Conservation (phyloP, 2,329 filamentous ascomycete species). For the Fonsecaea monophora region DNA sequence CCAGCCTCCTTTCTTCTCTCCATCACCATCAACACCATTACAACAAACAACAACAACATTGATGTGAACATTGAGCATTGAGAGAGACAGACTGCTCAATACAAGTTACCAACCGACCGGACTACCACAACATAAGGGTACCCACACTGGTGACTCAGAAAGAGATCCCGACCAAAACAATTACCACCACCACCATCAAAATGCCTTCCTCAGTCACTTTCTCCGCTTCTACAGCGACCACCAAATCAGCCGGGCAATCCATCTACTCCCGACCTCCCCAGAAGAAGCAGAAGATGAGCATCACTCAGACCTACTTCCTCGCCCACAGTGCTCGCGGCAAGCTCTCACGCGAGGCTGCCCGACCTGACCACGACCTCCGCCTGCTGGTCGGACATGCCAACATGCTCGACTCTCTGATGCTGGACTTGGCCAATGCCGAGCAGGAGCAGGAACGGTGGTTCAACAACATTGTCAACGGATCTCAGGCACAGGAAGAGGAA, state of each 20-base stretch:
- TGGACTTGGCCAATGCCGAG: slow-evolving; percentile 89
- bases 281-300: slow-evolving; percentile 81
- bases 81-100: slow-evolving; percentile 13
- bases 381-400: slow-evolving; percentile 97
- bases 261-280: slow-evolving; percentile 40
- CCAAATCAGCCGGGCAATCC: slow-evolving; percentile 34
- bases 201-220: slow-evolving; percentile 42
- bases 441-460: slow-evolving; percentile 97
- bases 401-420: slow-evolving; percentile 93
- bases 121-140: slow-evolving; percentile 17
- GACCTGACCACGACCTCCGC: slow-evolving; percentile 90
- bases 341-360: slow-evolving; percentile 89
- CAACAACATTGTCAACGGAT: slow-evolving; percentile 89
- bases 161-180: slow-evolving; percentile 10
- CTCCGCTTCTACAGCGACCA: slow-evolving; percentile 32
- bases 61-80: slow-evolving; percentile 17
- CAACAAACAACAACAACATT: slow-evolving; percentile 20
- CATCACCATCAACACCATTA: slow-evolving; percentile 23
- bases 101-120: neutral
- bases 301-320: slow-evolving; percentile 98
- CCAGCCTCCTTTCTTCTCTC: slow-evolving; percentile 21
- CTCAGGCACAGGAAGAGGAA: slow-evolving; percentile 70
- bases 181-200: slow-evolving; percentile 25
- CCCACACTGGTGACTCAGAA: slow-evolving; percentile 35
- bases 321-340: slow-evolving; percentile 96